These are phyloP conservation scores for Ensete ventricosum DNA, from an alignment of 176 grass and related monocot genomes.

Conservation along the genomic window DNA sequence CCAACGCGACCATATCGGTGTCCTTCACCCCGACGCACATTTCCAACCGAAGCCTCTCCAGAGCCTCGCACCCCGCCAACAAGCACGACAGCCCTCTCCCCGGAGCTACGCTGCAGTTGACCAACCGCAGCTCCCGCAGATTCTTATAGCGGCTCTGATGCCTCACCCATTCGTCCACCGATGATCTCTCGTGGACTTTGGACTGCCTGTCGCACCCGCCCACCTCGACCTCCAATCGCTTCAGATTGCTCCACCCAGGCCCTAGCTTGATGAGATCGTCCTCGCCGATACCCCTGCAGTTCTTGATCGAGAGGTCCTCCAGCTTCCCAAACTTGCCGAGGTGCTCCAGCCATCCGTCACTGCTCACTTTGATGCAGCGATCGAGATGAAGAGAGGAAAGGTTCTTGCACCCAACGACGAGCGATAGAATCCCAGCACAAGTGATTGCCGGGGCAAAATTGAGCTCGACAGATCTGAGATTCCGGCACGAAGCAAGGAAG, in stretches of 20 bases:
- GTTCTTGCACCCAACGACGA: conserved; percentile 50
- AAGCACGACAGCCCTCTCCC: conserved; percentile 37
- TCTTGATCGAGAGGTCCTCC: conserved; percentile 43
- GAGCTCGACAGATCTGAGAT: conserved; percentile 40
- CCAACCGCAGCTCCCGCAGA: conserved; percentile 49
- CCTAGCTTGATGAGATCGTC: conserved; percentile 50
- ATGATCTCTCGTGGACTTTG: conserved; percentile 10
- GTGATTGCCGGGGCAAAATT: conserved; percentile 30
- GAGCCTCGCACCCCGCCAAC: conserved; percentile 31
- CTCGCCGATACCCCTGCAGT: conserved; percentile 41
- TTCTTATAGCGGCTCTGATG: conserved; percentile 27
- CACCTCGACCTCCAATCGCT: conserved; percentile 47
- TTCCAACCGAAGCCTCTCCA: conserved; percentile 53
- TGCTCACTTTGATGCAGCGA: conserved; percentile 37
- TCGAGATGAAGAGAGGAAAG: conserved; percentile 43
- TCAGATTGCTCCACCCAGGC: conserved; percentile 44
- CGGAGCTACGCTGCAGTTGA: conserved; percentile 31
- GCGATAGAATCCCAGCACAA: conserved; percentile 33
- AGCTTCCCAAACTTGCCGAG: conserved; percentile 41
- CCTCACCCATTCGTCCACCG: conserved; percentile 6
- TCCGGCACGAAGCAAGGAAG: conserved; percentile 32
- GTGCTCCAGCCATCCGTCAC: conserved; percentile 50
- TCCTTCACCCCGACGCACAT: conserved; percentile 46
- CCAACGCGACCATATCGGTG: conserved; percentile 38
- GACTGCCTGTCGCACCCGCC: conserved; percentile 25